Conservation (phyloP, 2,329 filamentous ascomycete species). For the Xylaria digitata region DNA sequence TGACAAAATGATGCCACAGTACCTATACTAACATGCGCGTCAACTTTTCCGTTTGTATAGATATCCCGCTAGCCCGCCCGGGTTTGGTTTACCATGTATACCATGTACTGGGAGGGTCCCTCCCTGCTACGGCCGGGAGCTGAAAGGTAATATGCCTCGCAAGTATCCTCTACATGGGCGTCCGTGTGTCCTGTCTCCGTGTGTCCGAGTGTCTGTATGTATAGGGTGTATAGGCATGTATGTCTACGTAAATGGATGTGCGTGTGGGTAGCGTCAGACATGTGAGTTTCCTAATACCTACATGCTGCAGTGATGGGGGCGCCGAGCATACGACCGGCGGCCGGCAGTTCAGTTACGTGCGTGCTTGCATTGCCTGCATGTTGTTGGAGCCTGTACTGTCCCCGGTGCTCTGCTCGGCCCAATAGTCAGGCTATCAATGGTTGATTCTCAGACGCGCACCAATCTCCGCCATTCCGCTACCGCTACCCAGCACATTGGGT, state of each 20-base stretch:
- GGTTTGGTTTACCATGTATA: conserved; percentile 8
- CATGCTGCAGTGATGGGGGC: conserved; percentile 32
- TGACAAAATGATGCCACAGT: neutral
- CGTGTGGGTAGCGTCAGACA: conserved; percentile 26
- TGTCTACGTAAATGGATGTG: conserved; percentile 13
- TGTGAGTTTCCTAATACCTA: conserved; percentile 8
- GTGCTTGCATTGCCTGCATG: conserved; percentile 26
- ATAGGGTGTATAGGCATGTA: conserved; percentile 4
- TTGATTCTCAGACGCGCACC: conserved; percentile 17
- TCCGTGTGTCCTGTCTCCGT: conserved; percentile 10
- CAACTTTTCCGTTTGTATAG: neutral
- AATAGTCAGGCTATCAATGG: neutral
- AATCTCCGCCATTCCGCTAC: conserved; percentile 21
- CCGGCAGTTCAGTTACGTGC: conserved; percentile 33
- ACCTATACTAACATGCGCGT: neutral
- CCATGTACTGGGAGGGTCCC: neutral
- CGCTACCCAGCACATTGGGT: conserved; percentile 10
- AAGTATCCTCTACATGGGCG: neutral
- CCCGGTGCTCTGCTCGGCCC: conserved; percentile 9
- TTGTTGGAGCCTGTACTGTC: conserved; percentile 18
- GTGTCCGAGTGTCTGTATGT: conserved; percentile 13
- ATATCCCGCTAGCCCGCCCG: conserved; percentile 15
- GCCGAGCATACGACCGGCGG: conserved; percentile 36
- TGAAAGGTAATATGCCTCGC: conserved; percentile 19
- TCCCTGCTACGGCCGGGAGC: conserved; percentile 17